phyloP scores from a whole-genome alignment of 495 filamentous ascomycete species.

The Penicillium fimorum region DNA sequence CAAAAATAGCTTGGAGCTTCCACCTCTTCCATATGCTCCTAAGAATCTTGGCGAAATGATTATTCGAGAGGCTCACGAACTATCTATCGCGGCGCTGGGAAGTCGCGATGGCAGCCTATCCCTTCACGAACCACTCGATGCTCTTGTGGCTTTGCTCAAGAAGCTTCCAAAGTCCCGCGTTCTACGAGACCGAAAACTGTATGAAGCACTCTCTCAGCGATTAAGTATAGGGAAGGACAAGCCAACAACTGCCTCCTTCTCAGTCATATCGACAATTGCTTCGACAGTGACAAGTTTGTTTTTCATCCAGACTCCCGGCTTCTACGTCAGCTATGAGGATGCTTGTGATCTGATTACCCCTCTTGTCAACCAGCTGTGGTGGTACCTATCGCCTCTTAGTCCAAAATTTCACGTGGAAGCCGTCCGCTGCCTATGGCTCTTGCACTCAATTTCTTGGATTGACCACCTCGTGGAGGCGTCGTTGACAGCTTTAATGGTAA shows the following conservation, averaged over 20 bases:
- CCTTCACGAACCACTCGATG: slow-evolving; percentile 43
- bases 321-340: slow-evolving; percentile 53
- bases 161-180: slow-evolving; percentile 55
- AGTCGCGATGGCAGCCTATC: slow-evolving; percentile 21
- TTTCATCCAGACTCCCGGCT: slow-evolving; percentile 45
- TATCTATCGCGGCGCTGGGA: slow-evolving; percentile 46
- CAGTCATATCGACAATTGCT: slow-evolving; percentile 56
- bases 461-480: slow-evolving; percentile 72
- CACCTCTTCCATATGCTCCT: slow-evolving; percentile 55
- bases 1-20: slow-evolving; percentile 44
- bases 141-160: slow-evolving; percentile 57
- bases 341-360: slow-evolving; percentile 64
- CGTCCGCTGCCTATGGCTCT: slow-evolving; percentile 78
- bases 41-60: slow-evolving; percentile 59
- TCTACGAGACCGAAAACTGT: slow-evolving; percentile 53
- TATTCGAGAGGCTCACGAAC: slow-evolving; percentile 56
- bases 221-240: slow-evolving; percentile 22
- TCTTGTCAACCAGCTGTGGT: slow-evolving; percentile 72
- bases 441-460: slow-evolving; percentile 65
- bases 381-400: slow-evolving; percentile 70
- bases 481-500: slow-evolving; percentile 70
- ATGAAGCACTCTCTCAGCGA: slow-evolving; percentile 51
- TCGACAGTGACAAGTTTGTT: slow-evolving; percentile 62
- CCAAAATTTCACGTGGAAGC: slow-evolving; percentile 94
- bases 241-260: slow-evolving; percentile 37